Base-by-base conservation (phyloP, 169 alveolate species). In the Amoebophrya sp. region DNA sequence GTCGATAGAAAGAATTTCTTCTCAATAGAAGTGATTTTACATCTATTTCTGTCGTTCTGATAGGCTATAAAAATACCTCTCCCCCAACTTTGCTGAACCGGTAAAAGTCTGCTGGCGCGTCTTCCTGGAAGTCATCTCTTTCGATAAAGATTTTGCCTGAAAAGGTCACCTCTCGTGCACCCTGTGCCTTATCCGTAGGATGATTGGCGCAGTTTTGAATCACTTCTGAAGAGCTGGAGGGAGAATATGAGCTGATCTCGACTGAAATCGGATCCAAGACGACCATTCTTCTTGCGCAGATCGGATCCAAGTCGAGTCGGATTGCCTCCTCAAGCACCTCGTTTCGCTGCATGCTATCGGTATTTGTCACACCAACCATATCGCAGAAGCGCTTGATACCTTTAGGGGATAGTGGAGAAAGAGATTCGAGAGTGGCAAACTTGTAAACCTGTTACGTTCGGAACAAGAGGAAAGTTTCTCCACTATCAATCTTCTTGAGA, bases 81-180 rank as follows among this genome's bases (percentile, higher is more conserved):
- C 36, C 33, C 36, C 83, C 83, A 36, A 65, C 33, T 65, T 65
- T 65, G 33, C 38, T 26, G 83, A 65, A 65, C 33, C 98, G 95
- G 91, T 94, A 95, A 95, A 95, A 96, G 39, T 92, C 95, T 26
- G 90, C 90, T 14, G 95, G 78, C 33, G 98, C 97, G 36, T 92
- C 89, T 55, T 94, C 96, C 92, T 78, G 92, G 92, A 96, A 96
- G 91, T 96, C 98, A 2, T 95, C 96, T 14, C 95, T 90, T 91
- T 96, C 98, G 38, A 96, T 95, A 92, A 93, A 96, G n/a, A 96
- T 89, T 90, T 55, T 29, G 24, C 77, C 18, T 34, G 93, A 40
- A 92, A 93, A 93, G 39, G 91, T 34, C 90, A 92, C 90, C 94
- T 53, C 78, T 33, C 54, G 36, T 29, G 53, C 47, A 26, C 94